Evolutionary conservation across 2,329 filamentous ascomycete genomes (phyloP), one percentile per base, ranked within the genome.

Genomic region (Daldinia sp.): DNA sequence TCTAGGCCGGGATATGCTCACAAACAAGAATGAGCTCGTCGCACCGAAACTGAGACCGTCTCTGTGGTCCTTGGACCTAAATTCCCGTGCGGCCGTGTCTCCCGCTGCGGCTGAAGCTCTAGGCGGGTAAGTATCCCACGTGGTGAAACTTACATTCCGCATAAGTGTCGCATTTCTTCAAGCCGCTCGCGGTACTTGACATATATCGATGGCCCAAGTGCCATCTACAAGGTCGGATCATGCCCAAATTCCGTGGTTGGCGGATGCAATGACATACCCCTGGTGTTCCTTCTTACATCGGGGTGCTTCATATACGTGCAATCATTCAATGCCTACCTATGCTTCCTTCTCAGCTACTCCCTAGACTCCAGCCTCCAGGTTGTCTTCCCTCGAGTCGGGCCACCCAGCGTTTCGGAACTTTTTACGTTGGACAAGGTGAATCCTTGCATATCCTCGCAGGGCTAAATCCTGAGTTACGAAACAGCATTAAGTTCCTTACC

Each of bases 371-470:
- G 20, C 20, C n/a, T 54, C 51, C 12, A 37, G 18, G 18, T 37
- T 23, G 15, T 30, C 48, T 37, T 54, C 51, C 33, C 51, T 54
- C 23, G n/a, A 9, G 33, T 54, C 54, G 37, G 26, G 54, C 26
- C 26, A 42, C 55, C 18, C 44, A 44, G 51, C 54, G 44, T 66
- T 50, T 69, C 57, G 59, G 63, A 60, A 60, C 33, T 41, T 66
- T 44, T 26, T 28, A 13, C 13, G 26, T 35, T 59, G 37, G 28
- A 63, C 60, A 60, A 64, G 60, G 67, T 26, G 3, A 60, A 42
- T 58, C 67, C 67, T 67, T 67, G 60, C 64, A 46, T 62, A 51
- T 23, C n/a, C 50, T 56, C n/a, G 39, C 51, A 54, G 30, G 18
- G 33, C 10, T 9, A 54, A 37, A 37, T 37, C 51, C 55, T 53